Evolutionary conservation across 257 asterid genomes (phyloP).

Genomic region (Solanum virginianum): DNA sequence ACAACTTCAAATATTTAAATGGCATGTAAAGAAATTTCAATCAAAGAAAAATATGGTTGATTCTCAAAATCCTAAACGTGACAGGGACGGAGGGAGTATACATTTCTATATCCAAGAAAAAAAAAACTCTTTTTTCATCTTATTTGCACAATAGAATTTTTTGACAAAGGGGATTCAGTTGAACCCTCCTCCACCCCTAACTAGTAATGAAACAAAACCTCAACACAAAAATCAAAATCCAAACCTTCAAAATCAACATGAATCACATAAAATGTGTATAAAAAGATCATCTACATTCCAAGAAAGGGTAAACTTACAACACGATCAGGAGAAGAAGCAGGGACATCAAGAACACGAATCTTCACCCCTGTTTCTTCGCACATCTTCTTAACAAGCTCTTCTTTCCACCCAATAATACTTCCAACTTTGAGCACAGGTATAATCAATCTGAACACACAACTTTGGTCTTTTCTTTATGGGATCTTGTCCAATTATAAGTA

Average conservation of each 20-base stretch:
- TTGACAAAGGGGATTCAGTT: neutral
- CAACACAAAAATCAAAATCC: neutral
- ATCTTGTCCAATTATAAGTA: neutral
- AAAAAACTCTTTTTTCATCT: no score
- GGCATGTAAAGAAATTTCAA: neutral
- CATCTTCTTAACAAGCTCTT: constrained; percentile 77
- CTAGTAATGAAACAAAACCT: neutral
- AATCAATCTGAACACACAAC: constrained; percentile 50
- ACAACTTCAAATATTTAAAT: neutral
- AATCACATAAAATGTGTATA: neutral
- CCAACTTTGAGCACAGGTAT: constrained; percentile 84
- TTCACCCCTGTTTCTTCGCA: constrained; percentile 77
- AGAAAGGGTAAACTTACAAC: constrained; percentile 28
- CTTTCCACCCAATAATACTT: constrained; percentile 79
- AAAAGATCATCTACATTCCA: neutral
- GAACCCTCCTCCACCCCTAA: neutral
- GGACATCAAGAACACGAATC: constrained; percentile 75
- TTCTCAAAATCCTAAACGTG: neutral
- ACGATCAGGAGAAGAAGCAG: constrained; percentile 57
- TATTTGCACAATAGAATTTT: neutral
- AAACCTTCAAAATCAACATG: neutral
- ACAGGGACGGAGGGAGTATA: neutral
- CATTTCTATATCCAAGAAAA: no score
- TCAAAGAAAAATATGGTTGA: neutral
- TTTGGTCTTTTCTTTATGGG: neutral